Base-by-base conservation (phyloP, 2,329 filamentous ascomycete species). In the Metarhizium robertsii region DNA sequence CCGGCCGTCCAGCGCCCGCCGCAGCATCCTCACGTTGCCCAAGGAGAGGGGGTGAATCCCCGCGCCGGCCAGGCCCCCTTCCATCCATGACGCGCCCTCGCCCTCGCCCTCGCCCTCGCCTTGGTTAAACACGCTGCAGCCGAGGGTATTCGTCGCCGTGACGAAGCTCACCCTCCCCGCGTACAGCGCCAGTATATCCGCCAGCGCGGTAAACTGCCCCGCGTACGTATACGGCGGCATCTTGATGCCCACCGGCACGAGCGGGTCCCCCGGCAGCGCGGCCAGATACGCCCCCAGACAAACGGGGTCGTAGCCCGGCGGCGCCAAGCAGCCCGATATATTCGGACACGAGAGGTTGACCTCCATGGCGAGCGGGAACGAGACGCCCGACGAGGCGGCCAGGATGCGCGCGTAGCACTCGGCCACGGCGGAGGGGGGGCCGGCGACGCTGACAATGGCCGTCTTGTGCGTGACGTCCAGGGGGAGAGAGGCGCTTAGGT, bases 281-380 rank as follows among this genome's bases (percentile, higher is more conserved):
- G 61, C 59, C 2, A 92, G 70, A 58, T 89, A 90, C 5, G 69
- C 67, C 0, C 66, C 59, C 2, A 92, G 66, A 0, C 76, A 72
- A 0, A 61, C 60, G 0, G 73, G 68, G 7, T 80, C 76, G 66
- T 91, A 92, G 0, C 88, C 88, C 6, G 88, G 87, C 1, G 88
- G 88, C 0, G 87, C 84, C 20, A 20, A 20, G 20, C 20, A 78
- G 18, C 73, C 72, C 0, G 79, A 75, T 52, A 92, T 91, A 63
- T 92, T 92, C 0, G 88, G 88, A 61, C 88, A 92, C 36, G 82
- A 87, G 34, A 92, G 79, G 65, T 92, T 92, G 63, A 92, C 75
- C 68, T 92, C 88, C 74, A 91, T 81, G 18, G 83, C 84, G 1
- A 89, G 72, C 1, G 76, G 75, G 60, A 83, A 68, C 1, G 64